Evolutionary conservation across 1,284 basidiomycete species (phyloP).

Genomic region (Papiliotrema flavescens): DNA sequence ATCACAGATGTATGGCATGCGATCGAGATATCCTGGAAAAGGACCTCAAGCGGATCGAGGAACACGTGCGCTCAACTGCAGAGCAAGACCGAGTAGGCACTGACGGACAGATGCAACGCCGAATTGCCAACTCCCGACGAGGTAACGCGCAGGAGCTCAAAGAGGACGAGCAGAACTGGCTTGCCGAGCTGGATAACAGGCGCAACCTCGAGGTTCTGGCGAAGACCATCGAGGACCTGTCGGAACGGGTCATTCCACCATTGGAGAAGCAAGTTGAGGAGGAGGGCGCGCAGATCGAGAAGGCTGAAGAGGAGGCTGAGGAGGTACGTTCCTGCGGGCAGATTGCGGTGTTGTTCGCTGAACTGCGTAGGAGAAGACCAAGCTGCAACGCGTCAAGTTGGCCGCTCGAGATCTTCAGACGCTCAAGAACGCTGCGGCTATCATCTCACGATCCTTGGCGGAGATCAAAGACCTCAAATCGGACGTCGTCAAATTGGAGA

Average conservation of each 20-base stretch:
- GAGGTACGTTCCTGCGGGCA: conserved; percentile 33
- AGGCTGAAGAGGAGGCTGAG: conserved; percentile 57
- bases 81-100: conserved; percentile 22
- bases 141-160: conserved; percentile 45
- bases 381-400: conserved; percentile 38
- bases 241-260: conserved; percentile 60
- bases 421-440: conserved; percentile 63
- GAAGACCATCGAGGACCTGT: conserved; percentile 52
- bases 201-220: conserved; percentile 58
- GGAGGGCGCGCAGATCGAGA: conserved; percentile 57
- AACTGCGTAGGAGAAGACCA: conserved; percentile 25
- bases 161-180: conserved; percentile 61
- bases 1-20: conserved; percentile 71
- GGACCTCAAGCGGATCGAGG: conserved; percentile 64
- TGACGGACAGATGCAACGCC: conserved; percentile 52
- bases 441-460: conserved; percentile 60
- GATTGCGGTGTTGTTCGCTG: not conserved
- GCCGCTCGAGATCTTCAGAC: conserved; percentile 58
- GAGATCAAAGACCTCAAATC: conserved; percentile 64
- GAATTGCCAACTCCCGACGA: conserved; percentile 13
- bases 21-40: conserved; percentile 62
- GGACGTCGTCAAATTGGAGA: conserved; percentile 66
- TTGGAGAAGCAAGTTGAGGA: conserved; percentile 64
- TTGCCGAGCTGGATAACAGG: conserved; percentile 58
- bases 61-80: conserved; percentile 54